Evolutionary conservation across 768 basidiomycete genomes (phyloP).

Genomic region (Trametes sanguinea): DNA sequence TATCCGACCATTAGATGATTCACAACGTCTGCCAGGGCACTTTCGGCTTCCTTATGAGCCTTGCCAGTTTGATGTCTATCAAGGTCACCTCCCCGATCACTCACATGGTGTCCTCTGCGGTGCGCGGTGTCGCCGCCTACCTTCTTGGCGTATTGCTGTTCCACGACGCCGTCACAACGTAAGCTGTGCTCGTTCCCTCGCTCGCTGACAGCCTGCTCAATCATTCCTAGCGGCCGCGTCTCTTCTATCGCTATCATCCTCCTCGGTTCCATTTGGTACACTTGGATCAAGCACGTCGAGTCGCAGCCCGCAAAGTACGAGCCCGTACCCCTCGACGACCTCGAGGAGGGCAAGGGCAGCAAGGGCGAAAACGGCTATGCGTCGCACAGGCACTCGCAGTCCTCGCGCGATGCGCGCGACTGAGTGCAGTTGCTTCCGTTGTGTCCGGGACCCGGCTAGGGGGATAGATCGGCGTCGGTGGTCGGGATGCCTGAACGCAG

Average conservation of each 20-base stretch:
- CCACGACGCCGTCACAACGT: constrained; percentile 78
- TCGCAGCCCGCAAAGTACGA: constrained; percentile 56
- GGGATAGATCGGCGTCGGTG: neutral
- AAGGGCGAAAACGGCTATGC: constrained; percentile 1
- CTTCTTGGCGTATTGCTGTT: constrained; percentile 82
- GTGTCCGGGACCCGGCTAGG: neutral
- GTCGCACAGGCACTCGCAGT: constrained; percentile 9
- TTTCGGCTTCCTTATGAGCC: constrained; percentile 92
- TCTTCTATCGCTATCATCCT: constrained; percentile 83
- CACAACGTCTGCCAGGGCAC: constrained; percentile 53
- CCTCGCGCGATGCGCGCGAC: constrained; percentile 12
- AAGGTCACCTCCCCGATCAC: constrained; percentile 98
- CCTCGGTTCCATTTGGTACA: constrained; percentile 80
- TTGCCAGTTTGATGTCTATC: constrained; percentile 91
- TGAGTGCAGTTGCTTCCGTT: neutral
- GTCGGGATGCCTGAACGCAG: neutral
- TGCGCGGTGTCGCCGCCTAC: constrained; percentile 92
- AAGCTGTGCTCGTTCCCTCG: constrained; percentile 33
- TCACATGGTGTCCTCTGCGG: constrained; percentile 96
- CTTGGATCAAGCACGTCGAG: constrained; percentile 84
- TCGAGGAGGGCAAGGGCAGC: constrained; percentile 50
- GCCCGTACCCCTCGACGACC: constrained; percentile 62
- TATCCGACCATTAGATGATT: neutral
- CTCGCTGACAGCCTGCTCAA: neutral
- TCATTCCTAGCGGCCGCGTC: constrained; percentile 65